phyloP scores from a whole-genome alignment of 192 early-diverging fungal species.

The Phycomyces blakesleeanus region DNA sequence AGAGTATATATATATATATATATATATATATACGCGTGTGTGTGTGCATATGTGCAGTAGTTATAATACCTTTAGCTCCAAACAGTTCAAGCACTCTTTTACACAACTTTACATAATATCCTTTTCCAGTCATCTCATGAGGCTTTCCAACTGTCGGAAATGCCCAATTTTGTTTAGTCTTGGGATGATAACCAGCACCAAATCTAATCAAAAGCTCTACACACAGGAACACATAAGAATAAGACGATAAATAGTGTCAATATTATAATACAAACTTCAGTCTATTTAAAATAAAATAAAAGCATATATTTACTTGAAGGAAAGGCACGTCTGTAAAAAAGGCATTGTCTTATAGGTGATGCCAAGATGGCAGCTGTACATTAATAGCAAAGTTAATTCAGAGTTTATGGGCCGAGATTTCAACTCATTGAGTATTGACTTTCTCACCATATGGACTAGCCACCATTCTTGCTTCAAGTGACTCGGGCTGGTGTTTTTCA shows the following conservation, averaged over 20 bases:
- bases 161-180: constrained; percentile 11
- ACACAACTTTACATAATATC: constrained; percentile 8
- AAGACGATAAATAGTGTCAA: background rate
- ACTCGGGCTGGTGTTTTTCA: background rate
- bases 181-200: constrained; percentile 9
- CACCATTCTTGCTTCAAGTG: constrained; percentile 9
- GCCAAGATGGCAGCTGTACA: constrained; percentile 9
- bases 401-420: background rate
- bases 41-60: background rate
- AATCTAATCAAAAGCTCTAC: constrained; percentile 18
- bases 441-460: constrained; percentile 21
- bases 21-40: too few relatives aligned
- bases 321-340: constrained; percentile 4
- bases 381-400: too few relatives aligned
- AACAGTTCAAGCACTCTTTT: background rate
- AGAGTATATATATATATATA: too few relatives aligned
- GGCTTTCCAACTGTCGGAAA: constrained; percentile 7
- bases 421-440: too few relatives aligned
- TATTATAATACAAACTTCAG: background rate
- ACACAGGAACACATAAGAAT: background rate
- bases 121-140: constrained; percentile 15
- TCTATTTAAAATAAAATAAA: background rate
- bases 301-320: constrained; percentile 15
- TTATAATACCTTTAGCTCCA: background rate
- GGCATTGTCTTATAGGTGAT: constrained; percentile 14